These are phyloP conservation scores for Choanephora cucurbitarum DNA, from an alignment of 371 early-diverging fungal genomes.

Conservation along the genomic window DNA sequence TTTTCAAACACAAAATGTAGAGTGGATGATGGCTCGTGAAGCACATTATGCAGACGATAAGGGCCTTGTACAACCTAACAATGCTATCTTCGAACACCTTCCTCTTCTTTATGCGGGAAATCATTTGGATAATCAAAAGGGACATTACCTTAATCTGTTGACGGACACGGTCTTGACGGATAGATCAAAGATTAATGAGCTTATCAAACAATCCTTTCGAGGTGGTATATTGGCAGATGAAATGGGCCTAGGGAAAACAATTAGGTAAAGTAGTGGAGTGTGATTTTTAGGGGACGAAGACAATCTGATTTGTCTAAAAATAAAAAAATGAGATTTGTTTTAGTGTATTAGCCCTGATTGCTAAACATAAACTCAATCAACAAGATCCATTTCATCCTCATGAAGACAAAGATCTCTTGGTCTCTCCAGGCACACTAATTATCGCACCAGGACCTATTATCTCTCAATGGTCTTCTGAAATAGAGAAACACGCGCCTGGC, in stretches of 20 bases:
- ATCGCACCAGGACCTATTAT: slow-evolving; percentile 65
- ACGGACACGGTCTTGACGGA: background rate
- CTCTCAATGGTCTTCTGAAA: slow-evolving; percentile 67
- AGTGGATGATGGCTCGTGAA: slow-evolving; percentile 44
- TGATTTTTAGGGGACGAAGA: too few species aligned
- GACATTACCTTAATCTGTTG: background rate
- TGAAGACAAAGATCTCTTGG: background rate
- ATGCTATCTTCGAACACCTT: background rate
- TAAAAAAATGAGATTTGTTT: background rate
- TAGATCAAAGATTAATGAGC: background rate
- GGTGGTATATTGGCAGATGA: slow-evolving; percentile 94
- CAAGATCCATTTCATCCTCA: slow-evolving; percentile 10
- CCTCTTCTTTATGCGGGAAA: slow-evolving; percentile 8
- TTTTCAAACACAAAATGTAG: slow-evolving; percentile 42
- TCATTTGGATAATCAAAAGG: background rate
- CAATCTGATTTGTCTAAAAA: background rate
- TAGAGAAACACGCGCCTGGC: slow-evolving; percentile 50
- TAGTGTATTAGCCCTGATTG: slow-evolving; percentile 55
- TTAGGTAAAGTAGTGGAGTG: slow-evolving; percentile 78
- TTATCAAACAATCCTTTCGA: slow-evolving; percentile 3
- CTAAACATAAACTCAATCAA: slow-evolving; percentile 29
- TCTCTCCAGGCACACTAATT: slow-evolving; percentile 59
- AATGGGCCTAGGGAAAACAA: slow-evolving; percentile 94
- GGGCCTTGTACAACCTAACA: slow-evolving; percentile 4
- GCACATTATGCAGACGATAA: slow-evolving; percentile 14